phyloP scores from a whole-genome alignment of 2,329 filamentous ascomycete genomes.

The Triangularia setosa region DNA sequence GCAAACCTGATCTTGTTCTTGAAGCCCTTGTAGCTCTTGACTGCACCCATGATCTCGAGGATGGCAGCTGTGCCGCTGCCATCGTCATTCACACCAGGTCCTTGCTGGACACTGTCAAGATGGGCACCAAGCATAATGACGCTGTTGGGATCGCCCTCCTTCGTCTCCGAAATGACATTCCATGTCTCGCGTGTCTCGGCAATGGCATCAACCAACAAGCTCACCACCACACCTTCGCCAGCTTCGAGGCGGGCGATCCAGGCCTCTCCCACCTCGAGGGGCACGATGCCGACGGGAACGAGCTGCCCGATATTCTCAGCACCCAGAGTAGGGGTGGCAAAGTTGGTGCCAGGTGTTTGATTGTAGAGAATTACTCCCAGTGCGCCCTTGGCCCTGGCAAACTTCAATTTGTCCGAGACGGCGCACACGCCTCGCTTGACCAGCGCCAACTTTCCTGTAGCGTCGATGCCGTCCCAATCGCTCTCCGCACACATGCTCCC shows the following conservation, averaged over 20 bases:
- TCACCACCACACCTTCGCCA: constrained; percentile 31
- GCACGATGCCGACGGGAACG: constrained; percentile 27
- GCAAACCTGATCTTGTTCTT: constrained; percentile 39
- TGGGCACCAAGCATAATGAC: constrained; percentile 42
- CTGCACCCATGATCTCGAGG: constrained; percentile 33
- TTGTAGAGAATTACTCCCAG: constrained; percentile 56
- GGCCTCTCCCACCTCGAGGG: constrained; percentile 25
- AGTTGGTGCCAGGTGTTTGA: constrained; percentile 43
- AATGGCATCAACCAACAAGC: constrained; percentile 34
- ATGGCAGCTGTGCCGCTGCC: constrained; percentile 40
- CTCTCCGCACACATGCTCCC: constrained; percentile 41
- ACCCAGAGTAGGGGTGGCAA: constrained; percentile 47
- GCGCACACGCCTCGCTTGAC: constrained; percentile 43
- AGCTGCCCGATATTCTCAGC: constrained; percentile 28
- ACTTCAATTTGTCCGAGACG: constrained; percentile 41
- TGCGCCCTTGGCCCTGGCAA: constrained; percentile 41
- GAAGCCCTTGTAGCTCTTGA: constrained; percentile 33
- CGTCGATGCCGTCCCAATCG: constrained; percentile 43
- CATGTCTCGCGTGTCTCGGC: constrained; percentile 39
- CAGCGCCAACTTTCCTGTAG: constrained; percentile 41
- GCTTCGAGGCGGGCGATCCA: constrained; percentile 32
- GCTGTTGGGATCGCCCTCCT: constrained; percentile 40
- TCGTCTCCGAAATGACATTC: constrained; percentile 45
- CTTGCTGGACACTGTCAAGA: constrained; percentile 41
- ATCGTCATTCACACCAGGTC: constrained; percentile 45